Evolutionary conservation across 2,329 filamentous ascomycete genomes (phyloP), one percentile per base, ranked within the genome.

Genomic region (Curvularia lunata): DNA sequence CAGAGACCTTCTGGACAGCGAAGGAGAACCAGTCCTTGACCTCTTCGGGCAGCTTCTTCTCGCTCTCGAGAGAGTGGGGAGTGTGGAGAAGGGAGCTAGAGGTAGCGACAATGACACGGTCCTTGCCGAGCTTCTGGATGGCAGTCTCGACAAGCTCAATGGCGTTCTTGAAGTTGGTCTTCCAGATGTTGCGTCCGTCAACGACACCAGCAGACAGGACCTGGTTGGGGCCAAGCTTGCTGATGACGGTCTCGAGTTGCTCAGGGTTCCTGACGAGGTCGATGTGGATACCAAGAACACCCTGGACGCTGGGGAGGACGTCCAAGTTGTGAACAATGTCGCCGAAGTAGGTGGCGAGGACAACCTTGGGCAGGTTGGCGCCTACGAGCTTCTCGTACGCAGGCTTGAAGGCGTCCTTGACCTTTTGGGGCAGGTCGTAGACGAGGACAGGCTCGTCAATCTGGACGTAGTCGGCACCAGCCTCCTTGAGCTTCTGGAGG

Each of bases 121-220:
- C 93, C 86, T 97, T 94, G 83, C 95, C 94, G 64, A 99, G 88
- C 85, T 96, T 92, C 85, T 97, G 91, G 74, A 98, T 84, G 66
- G 94, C 95, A 59, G 87, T 84, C 87, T 98, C 92, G 62, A 95
- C 90, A 65, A 84, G 87, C 85, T 95, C 93, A 67, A 99, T 96
- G 75, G 95, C 92, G 74, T 87, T 88, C 87, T 96, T 91, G 84
- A 97, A 90, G 89, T 98, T 96, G 83, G 92, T 97, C 91, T 99
- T 99, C 95, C 95, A 99, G 86, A 99, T 98, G 87, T 99, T 99
- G 76, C 95, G 92, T 75, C 95, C 95, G 74, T 99, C 93, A 69
- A 99, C 95, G 72, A 99, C 91, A 91, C 95, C 95, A 66, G 88
- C 90, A 68, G 95, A 99, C 68, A 99, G 89, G 70, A 92, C 81